These are phyloP conservation scores for Immersiella caudata DNA, from an alignment of 495 filamentous ascomycete genomes.

Conservation along the genomic window DNA sequence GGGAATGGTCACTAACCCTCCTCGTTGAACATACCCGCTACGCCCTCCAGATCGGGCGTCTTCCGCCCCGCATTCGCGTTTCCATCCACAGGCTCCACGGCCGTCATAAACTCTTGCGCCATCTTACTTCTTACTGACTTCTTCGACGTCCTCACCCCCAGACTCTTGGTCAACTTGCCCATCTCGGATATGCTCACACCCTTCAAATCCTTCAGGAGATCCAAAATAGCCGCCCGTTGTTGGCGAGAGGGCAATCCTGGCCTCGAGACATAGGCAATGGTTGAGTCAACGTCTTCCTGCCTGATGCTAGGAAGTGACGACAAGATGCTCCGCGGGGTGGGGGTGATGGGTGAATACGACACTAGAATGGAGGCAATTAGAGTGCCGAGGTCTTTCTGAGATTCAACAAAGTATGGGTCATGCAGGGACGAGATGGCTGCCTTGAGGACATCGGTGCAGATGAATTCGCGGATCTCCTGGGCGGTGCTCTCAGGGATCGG, in stretches of 20 bases:
- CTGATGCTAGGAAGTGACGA: conserved; percentile 58
- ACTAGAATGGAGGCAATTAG: conserved; percentile 85
- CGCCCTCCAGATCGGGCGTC: conserved; percentile 47
- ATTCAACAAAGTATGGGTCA: conserved; percentile 94
- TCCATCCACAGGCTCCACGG: conserved; percentile 14
- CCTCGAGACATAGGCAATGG: conserved; percentile 58
- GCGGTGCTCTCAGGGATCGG: conserved; percentile 53
- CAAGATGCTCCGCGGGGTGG: conserved; percentile 59
- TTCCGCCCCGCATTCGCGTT: conserved; percentile 23
- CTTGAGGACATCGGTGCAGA: conserved; percentile 79
- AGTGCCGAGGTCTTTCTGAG: conserved; percentile 88
- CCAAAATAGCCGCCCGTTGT: conserved; percentile 82
- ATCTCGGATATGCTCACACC: conserved; percentile 91
- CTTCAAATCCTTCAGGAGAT: conserved; percentile 80
- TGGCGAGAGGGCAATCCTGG: conserved; percentile 62
- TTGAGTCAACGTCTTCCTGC: conserved; percentile 58
- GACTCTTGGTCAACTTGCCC: conserved; percentile 69
- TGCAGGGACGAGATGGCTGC: conserved; percentile 85
- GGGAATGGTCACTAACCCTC: conserved; percentile 6
- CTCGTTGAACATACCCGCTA: conserved; percentile 47
- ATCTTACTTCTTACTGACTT: conserved; percentile 52
- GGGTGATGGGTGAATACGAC: conserved; percentile 66
- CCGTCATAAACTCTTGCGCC: conserved; percentile 60
- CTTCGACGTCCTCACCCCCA: conserved; percentile 24
- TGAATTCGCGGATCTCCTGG: conserved; percentile 83